phyloP scores from a whole-genome alignment of 805 yeast genomes.

The Helenozyma baotianmanensis region DNA sequence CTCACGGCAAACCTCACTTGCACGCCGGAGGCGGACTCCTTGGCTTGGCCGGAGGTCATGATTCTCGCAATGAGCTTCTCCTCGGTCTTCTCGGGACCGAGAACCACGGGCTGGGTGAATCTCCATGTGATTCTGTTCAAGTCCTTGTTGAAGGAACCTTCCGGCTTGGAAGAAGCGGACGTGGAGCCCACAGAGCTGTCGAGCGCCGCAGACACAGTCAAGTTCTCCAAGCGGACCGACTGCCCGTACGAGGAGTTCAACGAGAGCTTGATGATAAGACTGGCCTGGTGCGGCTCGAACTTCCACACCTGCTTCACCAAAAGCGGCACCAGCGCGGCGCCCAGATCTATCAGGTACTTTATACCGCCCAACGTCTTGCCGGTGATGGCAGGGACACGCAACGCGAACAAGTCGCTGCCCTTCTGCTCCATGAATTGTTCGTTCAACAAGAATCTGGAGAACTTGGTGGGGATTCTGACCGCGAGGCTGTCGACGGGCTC shows the following conservation, averaged over 20 bases:
- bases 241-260: constrained; percentile 45
- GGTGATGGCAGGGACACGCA: constrained; percentile 47
- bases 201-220: constrained; percentile 58
- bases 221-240: constrained; percentile 49
- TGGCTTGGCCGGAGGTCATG: constrained; percentile 64
- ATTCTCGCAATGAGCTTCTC: constrained; percentile 83
- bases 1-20: constrained; percentile 59
- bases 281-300: constrained; percentile 77
- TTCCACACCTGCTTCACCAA: constrained; percentile 83
- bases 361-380: constrained; percentile 75
- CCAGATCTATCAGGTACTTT: constrained; percentile 58
- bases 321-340: constrained; percentile 53
- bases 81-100: constrained; percentile 34
- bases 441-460: constrained; percentile 47
- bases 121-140: constrained; percentile 86
- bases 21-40: constrained; percentile 73
- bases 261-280: constrained; percentile 70
- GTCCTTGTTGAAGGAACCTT: constrained; percentile 86
- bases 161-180: constrained; percentile 84
- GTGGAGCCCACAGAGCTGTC: constrained; percentile 55
- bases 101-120: constrained; percentile 39
- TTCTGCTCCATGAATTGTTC: constrained; percentile 28
- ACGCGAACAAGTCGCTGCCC: constrained; percentile 31
- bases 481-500: constrained; percentile 27
- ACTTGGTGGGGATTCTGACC: constrained; percentile 40